Percentiles rank a stretch among this genome's conserved stretches.
Evolutionary conservation across 202 grass and related monocot species (phyloP).

Genomic region (Hordeum pubiflorum): DNA sequence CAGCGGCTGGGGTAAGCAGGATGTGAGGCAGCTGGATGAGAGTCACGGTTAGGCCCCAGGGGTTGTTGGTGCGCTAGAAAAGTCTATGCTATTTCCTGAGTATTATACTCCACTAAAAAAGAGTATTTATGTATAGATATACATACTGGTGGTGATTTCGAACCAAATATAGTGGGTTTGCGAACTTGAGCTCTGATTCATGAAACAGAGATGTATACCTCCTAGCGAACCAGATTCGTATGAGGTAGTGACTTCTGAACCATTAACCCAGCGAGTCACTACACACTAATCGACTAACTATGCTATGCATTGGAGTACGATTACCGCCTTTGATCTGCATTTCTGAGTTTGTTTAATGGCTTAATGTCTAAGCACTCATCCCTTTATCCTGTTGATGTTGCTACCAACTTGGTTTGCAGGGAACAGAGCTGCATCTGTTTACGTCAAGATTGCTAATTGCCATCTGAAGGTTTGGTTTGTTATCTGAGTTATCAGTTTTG

Average conservation of each 20-base stretch:
- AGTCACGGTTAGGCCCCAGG: background rate
- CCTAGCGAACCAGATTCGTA: background rate
- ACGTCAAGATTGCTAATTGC: slow-evolving; percentile 74
- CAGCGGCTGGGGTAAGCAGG: background rate
- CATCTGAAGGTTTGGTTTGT: slow-evolving; percentile 58
- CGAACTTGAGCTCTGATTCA: background rate
- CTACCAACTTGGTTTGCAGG: slow-evolving; percentile 48
- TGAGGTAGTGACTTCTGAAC: background rate
- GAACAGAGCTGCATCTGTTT: slow-evolving; percentile 79
- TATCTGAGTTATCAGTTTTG: slow-evolving; percentile 3
- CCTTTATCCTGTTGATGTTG: background rate
- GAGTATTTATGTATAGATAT: background rate
- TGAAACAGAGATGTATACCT: background rate
- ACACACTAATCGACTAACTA: background rate
- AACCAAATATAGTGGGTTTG: background rate
- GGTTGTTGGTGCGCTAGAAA: background rate
- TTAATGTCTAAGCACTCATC: background rate
- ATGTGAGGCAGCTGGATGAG: background rate
- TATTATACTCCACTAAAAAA: background rate
- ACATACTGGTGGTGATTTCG: background rate
- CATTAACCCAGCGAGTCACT: background rate
- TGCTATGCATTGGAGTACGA: background rate
- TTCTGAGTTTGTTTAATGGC: background rate
- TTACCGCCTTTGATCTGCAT: background rate
- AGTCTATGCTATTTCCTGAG: background rate